phyloP scores from a whole-genome alignment of 495 filamentous ascomycete genomes.

The Bryoglossum gracile region DNA sequence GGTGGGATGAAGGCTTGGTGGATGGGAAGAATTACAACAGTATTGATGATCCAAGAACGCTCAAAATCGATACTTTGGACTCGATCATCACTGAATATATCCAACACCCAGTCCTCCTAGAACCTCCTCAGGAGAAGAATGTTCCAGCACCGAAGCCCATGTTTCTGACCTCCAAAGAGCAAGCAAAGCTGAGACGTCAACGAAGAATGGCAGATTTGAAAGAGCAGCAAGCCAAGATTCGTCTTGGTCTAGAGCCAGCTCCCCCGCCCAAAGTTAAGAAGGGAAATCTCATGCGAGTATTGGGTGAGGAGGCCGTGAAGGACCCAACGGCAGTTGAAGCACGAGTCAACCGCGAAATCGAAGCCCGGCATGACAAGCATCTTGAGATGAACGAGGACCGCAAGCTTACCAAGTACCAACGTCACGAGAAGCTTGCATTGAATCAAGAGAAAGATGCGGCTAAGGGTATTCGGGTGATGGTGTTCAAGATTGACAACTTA shows the following conservation, averaged over 20 bases:
- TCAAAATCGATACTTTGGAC: conserved; percentile 73
- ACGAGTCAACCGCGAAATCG: conserved; percentile 83
- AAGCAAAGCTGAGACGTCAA: conserved; percentile 84
- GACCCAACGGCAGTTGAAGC: conserved; percentile 97
- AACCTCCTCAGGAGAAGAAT: conserved; percentile 83
- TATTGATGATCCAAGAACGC: conserved; percentile 51
- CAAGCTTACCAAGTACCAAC: conserved; percentile 85
- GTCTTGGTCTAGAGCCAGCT: conserved; percentile 80
- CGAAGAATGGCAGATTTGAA: conserved; percentile 86
- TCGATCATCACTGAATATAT: conserved; percentile 83
- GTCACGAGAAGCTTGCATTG: conserved; percentile 70
- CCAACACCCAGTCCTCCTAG: conserved; percentile 87
- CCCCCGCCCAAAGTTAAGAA: conserved; percentile 93
- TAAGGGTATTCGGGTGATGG: conserved; percentile 73
- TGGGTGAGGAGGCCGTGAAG: conserved; percentile 96
- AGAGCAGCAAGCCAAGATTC: conserved; percentile 92
- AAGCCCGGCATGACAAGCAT: conserved; percentile 72
- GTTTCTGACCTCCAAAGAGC: conserved; percentile 85
- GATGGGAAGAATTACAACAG: conserved; percentile 64
- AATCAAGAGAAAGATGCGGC: conserved; percentile 86
- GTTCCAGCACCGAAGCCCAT: conserved; percentile 77
- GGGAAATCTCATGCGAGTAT: conserved; percentile 90
- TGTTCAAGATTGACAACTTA: conserved; percentile 82
- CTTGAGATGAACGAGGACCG: conserved; percentile 74
- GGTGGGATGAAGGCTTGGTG: conserved; percentile 93